A percentile compares a stretch with the other conserved stretches of the same genome.
Conservation (phyloP, 306 rosid species). For the Dryas alaskensis region DNA sequence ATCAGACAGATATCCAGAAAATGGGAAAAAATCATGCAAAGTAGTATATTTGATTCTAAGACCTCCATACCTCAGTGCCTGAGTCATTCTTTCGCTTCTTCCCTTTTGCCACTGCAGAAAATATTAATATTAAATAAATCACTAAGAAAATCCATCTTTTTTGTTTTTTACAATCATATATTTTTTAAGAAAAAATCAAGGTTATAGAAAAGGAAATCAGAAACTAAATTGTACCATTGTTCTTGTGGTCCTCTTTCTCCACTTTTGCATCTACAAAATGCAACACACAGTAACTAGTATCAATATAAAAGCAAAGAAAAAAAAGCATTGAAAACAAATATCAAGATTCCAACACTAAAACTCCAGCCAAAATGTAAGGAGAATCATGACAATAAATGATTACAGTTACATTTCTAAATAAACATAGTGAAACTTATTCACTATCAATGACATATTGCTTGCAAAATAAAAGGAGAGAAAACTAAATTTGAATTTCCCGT, state of each 20-base stretch:
- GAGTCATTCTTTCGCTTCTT: constrained; percentile 81
- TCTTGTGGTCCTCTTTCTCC: constrained; percentile 77
- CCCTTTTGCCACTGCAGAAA: constrained; percentile 66
- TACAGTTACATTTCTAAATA: too few relatives aligned
- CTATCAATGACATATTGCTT: too few relatives aligned
- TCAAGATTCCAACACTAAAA: not conserved
- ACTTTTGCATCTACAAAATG: constrained; percentile 59
- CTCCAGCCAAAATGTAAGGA: not conserved
- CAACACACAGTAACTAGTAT: constrained; percentile 24
- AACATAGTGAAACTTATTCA: too few relatives aligned
- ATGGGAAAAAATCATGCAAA: constrained; percentile 5
- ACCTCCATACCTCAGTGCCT: constrained; percentile 62
- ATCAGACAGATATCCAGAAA: not conserved
- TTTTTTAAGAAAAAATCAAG: not conserved
- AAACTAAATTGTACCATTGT: constrained; percentile 43
- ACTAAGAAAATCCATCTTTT: not conserved
- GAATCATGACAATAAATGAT: not conserved
- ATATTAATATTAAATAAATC: constrained; percentile 14
- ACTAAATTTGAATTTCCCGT: too few relatives aligned
- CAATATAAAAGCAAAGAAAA: not conserved
- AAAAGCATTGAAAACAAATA: not conserved
- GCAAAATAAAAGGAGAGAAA: too few relatives aligned
- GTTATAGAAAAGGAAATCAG: constrained; percentile 16
- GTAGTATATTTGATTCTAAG: constrained; percentile 16
- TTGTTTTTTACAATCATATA: constrained; percentile 11